Base-by-base conservation (phyloP, 495 filamentous ascomycete species). In the Lasiosphaeria ovina region DNA sequence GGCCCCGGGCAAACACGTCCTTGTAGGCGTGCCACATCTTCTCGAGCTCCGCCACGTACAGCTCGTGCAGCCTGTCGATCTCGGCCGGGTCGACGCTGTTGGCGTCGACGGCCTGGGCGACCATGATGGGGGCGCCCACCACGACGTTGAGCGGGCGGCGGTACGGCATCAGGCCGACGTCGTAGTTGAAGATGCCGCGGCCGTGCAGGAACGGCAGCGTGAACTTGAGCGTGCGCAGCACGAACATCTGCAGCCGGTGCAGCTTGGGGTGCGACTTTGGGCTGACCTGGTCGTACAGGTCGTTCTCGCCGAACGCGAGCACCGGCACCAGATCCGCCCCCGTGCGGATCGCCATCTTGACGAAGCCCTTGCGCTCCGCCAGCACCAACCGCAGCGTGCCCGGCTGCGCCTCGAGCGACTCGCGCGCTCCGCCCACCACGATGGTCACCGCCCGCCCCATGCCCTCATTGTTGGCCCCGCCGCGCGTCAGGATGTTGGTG, bases 391-490 rank as follows among this genome's bases (percentile, higher is more conserved):
- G 83, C 59, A 97, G 71, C 6, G 80, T 81, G 11, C 87, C 80
- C 1, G 94, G 94, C 54, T 87, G 81, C 0, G 95, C 90, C 65
- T 96, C 89, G 3, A 98, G 85, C 3, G 90, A 93, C 75, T 98
- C 94, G 3, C 89, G 84, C 11, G 94, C 94, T 3, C 94, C 94
- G 58, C 94, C 94, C 44, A 98, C 79, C 34, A 98, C 94, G 57
- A 98, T 97, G 8, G 94, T 97, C 65, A 98, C 95, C 45, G 91
- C 94, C 35, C 92, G 88, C 44, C 94, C 94, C 89, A 92, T 95
- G n/a, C 92, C 92, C 64, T 95, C 79, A 60, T 83, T 82, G 68
- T 96, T 89, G 3, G 73, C 67, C 0, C 92, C 92, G 38, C 92
- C 92, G 63, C 80, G 85, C 14, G 79, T 87, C 6, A 98, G 84